Evolutionary conservation across 208 protist genomes (phyloP).

Genomic region (Trypanosoma platydactyli): DNA sequence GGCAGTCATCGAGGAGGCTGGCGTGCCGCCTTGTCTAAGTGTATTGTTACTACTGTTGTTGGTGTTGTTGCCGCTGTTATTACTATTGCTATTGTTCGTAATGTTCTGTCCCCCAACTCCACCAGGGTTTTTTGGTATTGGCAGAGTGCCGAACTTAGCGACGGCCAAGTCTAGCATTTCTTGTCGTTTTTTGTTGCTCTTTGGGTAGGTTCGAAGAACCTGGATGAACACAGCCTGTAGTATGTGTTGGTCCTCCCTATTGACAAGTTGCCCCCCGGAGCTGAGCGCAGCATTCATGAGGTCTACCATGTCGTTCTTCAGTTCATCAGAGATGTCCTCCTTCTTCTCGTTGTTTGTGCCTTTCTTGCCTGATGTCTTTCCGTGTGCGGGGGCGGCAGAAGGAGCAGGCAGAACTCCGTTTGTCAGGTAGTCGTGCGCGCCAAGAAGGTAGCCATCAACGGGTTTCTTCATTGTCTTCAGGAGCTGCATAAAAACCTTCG

Average conservation of each 20-base stretch:
- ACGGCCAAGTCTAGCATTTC: conserved; percentile 84
- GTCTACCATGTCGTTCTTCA: conserved; percentile 80
- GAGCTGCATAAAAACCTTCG: conserved; percentile 84
- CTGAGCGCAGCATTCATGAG: conserved; percentile 88
- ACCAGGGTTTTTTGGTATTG: conserved; percentile 38
- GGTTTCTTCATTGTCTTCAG: conserved; percentile 93
- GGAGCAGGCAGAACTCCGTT: conserved; percentile 46
- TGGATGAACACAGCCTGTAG: conserved; percentile 81
- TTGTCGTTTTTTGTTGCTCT: conserved; percentile 75
- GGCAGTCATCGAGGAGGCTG: conserved; percentile 3
- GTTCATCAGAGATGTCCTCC: conserved; percentile 68
- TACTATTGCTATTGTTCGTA: conserved; percentile 11
- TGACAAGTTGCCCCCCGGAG: conserved; percentile 84
- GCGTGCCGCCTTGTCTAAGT: conserved; percentile 4
- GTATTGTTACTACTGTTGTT: conserved; percentile 4
- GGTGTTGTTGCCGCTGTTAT: conserved; percentile 2
- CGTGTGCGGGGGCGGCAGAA: neutral
- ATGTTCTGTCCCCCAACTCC: neutral
- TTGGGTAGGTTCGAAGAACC: conserved; percentile 66
- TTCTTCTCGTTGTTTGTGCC: conserved; percentile 42
- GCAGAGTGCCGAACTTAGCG: conserved; percentile 71
- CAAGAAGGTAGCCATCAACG: conserved; percentile 82
- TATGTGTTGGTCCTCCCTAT: conserved; percentile 83
- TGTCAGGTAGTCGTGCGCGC: conserved; percentile 76
- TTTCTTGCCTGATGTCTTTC: conserved; percentile 34